Evolutionary conservation across 2,329 filamentous ascomycete genomes (phyloP), one percentile per base, ranked within the genome.

Genomic region (Zymoseptoria brevis): DNA sequence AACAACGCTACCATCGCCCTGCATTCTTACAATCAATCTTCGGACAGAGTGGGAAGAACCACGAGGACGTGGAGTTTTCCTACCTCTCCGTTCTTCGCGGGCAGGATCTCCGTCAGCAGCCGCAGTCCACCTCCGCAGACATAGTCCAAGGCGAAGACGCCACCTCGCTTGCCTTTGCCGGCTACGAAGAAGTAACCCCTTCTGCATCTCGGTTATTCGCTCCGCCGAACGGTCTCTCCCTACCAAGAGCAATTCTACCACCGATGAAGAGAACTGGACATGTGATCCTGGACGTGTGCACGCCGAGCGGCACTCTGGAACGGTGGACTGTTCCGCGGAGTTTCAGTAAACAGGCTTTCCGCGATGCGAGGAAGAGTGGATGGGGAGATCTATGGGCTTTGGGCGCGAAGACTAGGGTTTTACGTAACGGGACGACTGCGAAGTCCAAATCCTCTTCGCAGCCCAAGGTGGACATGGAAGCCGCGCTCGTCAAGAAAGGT

Each of bases 361-460:
- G 89, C 67, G 94, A 97, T 71, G 94, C 94, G 41, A 85, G 94
- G 62, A 99, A 99, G 76, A 83, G 87, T 0, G 78, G 77, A 56
- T 97, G 93, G 94, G 94, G 94, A 48, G 94, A 97, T 72, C 79
- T 97, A 8, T 99, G 94, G 94, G 91, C 93, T 0, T 79, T 97
- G 0, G 94, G 94, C 0, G 93, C 92, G 21, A 97, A 97, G 80
- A 95, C 90, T 0, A 81, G 90, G 11, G 82, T 88, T 3, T 70
- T 75, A 1, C 79, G 89, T 53, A 79, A 7, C 74, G 53, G 35
- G 24, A 57, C 61, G 21, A 64, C 58, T 8, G 63, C 64, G 11
- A 62, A 63, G 24, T 61, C 49, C 11, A 61, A 55, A 54, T 60
- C 59, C 8, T 8, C 22, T 7, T 2, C 24, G 2, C 19, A 53